These are phyloP conservation scores for Nigrospora oryzae DNA, from an alignment of 2,329 filamentous ascomycete genomes.

Conservation along the genomic window DNA sequence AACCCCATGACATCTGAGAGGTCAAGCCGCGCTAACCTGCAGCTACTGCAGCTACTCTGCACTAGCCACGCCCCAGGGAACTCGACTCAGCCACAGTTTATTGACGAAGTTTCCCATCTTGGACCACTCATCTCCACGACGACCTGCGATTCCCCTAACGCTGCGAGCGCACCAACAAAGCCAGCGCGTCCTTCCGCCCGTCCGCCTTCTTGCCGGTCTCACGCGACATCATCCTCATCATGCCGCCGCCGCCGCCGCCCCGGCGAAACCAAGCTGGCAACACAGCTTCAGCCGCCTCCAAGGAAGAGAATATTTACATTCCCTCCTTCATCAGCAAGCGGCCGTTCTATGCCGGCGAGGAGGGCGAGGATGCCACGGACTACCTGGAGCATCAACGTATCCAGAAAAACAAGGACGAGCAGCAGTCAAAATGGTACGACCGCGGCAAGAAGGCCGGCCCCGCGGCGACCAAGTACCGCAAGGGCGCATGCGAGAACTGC, in stretches of 20 bases:
- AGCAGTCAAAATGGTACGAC: slow-evolving; percentile 81
- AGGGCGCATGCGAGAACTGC: slow-evolving; percentile 97
- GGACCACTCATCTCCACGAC: no score
- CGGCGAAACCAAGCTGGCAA: slow-evolving; percentile 20
- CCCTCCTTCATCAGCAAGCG: slow-evolving; percentile 96
- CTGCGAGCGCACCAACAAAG: no score
- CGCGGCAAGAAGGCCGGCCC: slow-evolving; percentile 77
- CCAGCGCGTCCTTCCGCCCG: no score
- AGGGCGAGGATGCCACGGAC: slow-evolving; percentile 66
- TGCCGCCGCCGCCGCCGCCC: slow-evolving; percentile 32
- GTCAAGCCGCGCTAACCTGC: no score
- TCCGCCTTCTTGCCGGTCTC: no score
- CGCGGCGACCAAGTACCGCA: slow-evolving; percentile 92
- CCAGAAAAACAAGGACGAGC: slow-evolving; percentile 59
- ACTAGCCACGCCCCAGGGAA: no score
- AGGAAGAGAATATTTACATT: slow-evolving; percentile 98
- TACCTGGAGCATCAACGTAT: slow-evolving; percentile 96
- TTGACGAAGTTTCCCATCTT: no score
- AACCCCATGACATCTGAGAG: no score
- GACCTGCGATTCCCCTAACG: no score
- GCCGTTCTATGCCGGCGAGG: slow-evolving; percentile 84
- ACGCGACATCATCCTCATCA: slow-evolving; percentile 8
- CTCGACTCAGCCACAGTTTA: no score
- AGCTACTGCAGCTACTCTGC: no score
- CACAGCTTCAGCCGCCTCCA: slow-evolving; percentile 39